phyloP scores from a whole-genome alignment of 805 yeast species.

The Maudiozyma barnettii region DNA sequence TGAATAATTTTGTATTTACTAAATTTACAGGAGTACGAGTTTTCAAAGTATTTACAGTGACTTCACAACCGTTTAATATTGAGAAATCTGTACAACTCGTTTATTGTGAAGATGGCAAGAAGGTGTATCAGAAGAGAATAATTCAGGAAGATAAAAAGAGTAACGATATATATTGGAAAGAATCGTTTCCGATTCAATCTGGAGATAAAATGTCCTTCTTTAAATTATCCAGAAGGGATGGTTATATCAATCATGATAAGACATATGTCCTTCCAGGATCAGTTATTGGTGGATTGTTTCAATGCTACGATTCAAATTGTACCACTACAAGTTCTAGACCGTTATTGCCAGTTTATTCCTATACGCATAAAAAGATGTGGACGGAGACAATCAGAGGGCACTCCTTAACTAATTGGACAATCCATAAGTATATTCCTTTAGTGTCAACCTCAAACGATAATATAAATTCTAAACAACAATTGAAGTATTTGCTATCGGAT shows the following conservation, averaged over 20 bases:
- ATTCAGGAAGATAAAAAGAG: constrained; percentile 25
- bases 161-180: constrained; percentile 37
- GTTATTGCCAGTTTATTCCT: constrained; percentile 50
- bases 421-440: constrained; percentile 46
- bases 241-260: constrained; percentile 38
- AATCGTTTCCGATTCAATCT: constrained; percentile 34
- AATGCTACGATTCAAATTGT: constrained; percentile 35
- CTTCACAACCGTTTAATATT: constrained; percentile 31
- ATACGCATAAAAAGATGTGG: constrained; percentile 41
- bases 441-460: constrained; percentile 39
- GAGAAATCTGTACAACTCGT: constrained; percentile 38
- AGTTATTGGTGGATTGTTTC: constrained; percentile 56
- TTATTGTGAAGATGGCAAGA: constrained; percentile 44
- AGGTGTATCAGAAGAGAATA: constrained; percentile 34
- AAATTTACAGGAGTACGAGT: constrained; percentile 48
- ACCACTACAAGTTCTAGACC: constrained; percentile 34
- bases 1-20: constrained; percentile 24
- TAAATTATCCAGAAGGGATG: constrained; percentile 49
- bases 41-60: constrained; percentile 38
- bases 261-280: constrained; percentile 46
- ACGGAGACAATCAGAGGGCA: constrained; percentile 27
- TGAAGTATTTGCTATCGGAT: neutral
- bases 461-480: neutral
- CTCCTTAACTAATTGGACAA: constrained; percentile 15
- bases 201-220: constrained; percentile 34